Evolutionary conservation across 208 protist genomes (phyloP).

Genomic region (Leishmania lainsoni): DNA sequence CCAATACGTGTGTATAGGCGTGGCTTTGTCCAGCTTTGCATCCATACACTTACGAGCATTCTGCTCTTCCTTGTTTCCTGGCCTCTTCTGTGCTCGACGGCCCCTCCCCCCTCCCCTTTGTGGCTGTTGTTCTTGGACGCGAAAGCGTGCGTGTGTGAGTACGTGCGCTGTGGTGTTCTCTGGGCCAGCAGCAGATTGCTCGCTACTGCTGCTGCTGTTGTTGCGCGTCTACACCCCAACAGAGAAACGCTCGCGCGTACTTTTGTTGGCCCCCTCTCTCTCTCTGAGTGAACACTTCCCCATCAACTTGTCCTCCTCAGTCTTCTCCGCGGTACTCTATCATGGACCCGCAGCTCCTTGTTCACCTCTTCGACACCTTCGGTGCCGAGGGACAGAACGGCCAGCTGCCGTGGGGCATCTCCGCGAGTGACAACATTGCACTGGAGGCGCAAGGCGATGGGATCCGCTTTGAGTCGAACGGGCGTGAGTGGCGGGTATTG

Average conservation of each 20-base stretch:
- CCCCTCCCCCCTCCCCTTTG: not conserved
- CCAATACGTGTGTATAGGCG: not conserved
- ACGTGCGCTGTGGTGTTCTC: not conserved
- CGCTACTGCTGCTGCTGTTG: not conserved
- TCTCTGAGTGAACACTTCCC: not conserved
- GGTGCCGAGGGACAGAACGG: constrained; percentile 7
- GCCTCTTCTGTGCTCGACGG: not conserved
- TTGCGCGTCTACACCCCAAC: not conserved
- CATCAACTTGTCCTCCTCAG: not conserved
- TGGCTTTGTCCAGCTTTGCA: not conserved
- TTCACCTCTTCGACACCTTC: constrained; percentile 23
- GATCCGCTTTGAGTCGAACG: constrained; percentile 33
- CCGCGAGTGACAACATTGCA: not conserved
- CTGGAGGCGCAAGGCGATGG: constrained; percentile 12
- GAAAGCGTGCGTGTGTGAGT: not conserved
- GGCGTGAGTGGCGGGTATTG: constrained; percentile 32
- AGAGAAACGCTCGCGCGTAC: not conserved
- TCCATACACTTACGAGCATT: not conserved
- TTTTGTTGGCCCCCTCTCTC: not conserved
- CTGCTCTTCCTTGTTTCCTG: not conserved
- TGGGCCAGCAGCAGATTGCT: not conserved
- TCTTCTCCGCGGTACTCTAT: not conserved
- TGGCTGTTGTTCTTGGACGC: not conserved
- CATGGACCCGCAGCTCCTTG: constrained; percentile 30
- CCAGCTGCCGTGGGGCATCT: constrained; percentile 20